phyloP scores from a whole-genome alignment of 192 early-diverging fungal species.

The Backusella sp. region DNA sequence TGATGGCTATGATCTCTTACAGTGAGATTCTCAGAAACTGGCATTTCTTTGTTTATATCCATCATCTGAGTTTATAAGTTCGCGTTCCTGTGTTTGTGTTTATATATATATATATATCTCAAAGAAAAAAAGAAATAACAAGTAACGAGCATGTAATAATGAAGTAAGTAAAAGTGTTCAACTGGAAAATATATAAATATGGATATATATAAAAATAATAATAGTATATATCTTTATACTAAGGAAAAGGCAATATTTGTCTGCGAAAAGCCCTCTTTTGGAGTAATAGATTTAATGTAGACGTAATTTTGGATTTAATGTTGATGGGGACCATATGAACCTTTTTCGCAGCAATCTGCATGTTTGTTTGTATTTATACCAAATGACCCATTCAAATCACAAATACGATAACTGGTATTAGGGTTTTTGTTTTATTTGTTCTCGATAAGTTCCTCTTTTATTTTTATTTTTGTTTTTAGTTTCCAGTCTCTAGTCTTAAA shows the following conservation, averaged over 20 bases:
- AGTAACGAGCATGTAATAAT: not conserved
- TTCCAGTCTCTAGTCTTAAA: not conserved
- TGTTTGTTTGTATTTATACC: not conserved
- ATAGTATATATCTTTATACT: not conserved
- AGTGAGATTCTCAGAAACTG: not conserved
- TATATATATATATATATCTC: too few relatives aligned
- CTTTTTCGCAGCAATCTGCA: not conserved
- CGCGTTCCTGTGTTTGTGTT: not conserved
- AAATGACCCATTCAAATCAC: not conserved
- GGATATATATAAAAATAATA: not conserved
- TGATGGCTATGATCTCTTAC: not conserved
- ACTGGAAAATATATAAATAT: not conserved
- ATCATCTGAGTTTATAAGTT: not conserved
- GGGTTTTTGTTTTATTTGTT: not conserved
- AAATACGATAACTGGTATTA: not conserved
- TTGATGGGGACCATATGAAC: not conserved
- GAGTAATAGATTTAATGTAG: not conserved
- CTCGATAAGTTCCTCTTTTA: not conserved
- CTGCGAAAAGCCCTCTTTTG: not conserved
- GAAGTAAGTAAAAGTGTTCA: not conserved
- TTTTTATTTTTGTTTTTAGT: not conserved
- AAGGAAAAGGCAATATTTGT: not conserved
- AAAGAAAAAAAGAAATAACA: not conserved
- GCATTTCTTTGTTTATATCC: not conserved
- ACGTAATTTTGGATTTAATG: constrained; percentile 1